These are phyloP conservation scores for Phaeoacremonium minimum DNA, from an alignment of 2,329 filamentous ascomycete genomes.

Conservation along the genomic window DNA sequence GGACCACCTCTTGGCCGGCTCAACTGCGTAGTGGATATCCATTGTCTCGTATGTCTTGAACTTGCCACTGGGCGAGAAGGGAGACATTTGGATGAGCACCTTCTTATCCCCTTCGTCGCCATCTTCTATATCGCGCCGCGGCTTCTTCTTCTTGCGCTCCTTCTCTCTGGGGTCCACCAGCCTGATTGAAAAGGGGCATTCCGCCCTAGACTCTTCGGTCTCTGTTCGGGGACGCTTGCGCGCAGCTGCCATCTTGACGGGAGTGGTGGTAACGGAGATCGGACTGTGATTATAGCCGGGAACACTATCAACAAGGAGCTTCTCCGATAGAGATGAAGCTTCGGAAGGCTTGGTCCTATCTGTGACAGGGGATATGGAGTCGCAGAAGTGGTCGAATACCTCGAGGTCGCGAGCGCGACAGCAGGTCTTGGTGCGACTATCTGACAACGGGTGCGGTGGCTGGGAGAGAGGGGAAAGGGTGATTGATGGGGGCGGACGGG, in stretches of 20 bases:
- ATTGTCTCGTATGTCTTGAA: slow-evolving; percentile 51
- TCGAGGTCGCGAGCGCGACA: background rate
- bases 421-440: background rate
- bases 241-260: slow-evolving; percentile 30
- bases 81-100: slow-evolving; percentile 45
- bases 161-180: slow-evolving; percentile 41
- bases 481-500: too few relatives aligned
- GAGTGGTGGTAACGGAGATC: too few relatives aligned
- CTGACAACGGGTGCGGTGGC: background rate
- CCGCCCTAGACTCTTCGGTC: slow-evolving; percentile 46
- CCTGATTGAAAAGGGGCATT: slow-evolving; percentile 48
- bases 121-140: slow-evolving; percentile 37
- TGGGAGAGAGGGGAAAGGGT: background rate
- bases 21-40: slow-evolving; percentile 51
- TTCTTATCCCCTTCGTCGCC: slow-evolving; percentile 39
- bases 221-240: slow-evolving; percentile 49
- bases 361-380: too few relatives aligned
- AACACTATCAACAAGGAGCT: too few relatives aligned
- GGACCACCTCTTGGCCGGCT: slow-evolving; percentile 48
- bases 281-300: too few relatives aligned
- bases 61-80: slow-evolving; percentile 48
- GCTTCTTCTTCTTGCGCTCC: slow-evolving; percentile 41
- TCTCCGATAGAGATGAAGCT: too few relatives aligned
- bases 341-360: too few relatives aligned
- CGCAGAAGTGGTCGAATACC: too few relatives aligned